phyloP scores from a whole-genome alignment of 2,329 filamentous ascomycete species.

The Tothia fuscella region DNA sequence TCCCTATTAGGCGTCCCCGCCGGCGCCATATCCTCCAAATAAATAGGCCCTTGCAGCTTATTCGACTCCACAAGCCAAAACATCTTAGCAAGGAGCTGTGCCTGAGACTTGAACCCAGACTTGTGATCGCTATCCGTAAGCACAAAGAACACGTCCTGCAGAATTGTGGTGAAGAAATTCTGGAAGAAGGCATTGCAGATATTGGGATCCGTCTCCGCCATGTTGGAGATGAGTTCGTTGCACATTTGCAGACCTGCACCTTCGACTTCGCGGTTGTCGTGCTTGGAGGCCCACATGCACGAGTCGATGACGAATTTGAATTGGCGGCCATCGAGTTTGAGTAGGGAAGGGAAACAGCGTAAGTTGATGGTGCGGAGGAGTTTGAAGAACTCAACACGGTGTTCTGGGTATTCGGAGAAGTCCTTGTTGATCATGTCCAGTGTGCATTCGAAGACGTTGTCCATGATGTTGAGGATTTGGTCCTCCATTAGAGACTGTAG shows the following conservation, averaged over 20 bases:
- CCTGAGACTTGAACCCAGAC: conserved; percentile 97
- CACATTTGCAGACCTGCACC: conserved; percentile 96
- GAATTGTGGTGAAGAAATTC: conserved; percentile 87
- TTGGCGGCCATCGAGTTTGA: conserved; percentile 88
- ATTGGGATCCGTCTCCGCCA: conserved; percentile 76
- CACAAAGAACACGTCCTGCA: conserved; percentile 98
- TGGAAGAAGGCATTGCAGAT: conserved; percentile 96
- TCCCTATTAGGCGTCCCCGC: conserved; percentile 79
- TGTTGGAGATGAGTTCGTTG: conserved; percentile 92
- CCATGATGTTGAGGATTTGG: conserved; percentile 94
- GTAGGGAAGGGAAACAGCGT: conserved; percentile 87
- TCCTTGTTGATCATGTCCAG: conserved; percentile 99
- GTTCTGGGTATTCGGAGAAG: conserved; percentile 97
- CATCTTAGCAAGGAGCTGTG: conserved; percentile 83
- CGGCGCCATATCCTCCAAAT: conserved; percentile 70
- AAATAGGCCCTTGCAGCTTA: conserved; percentile 89
- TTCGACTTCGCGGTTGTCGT: conserved; percentile 97
- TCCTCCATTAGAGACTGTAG: conserved; percentile 85
- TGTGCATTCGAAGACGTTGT: conserved; percentile 96
- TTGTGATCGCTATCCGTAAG: conserved; percentile 97
- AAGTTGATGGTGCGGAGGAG: conserved; percentile 90
- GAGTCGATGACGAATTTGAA: conserved; percentile 99
- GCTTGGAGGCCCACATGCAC: conserved; percentile 99
- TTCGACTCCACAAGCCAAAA: conserved; percentile 87
- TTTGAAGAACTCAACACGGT: conserved; percentile 99